Conservation (phyloP, 2,329 filamentous ascomycete species). For the Alternaria sp. region DNA sequence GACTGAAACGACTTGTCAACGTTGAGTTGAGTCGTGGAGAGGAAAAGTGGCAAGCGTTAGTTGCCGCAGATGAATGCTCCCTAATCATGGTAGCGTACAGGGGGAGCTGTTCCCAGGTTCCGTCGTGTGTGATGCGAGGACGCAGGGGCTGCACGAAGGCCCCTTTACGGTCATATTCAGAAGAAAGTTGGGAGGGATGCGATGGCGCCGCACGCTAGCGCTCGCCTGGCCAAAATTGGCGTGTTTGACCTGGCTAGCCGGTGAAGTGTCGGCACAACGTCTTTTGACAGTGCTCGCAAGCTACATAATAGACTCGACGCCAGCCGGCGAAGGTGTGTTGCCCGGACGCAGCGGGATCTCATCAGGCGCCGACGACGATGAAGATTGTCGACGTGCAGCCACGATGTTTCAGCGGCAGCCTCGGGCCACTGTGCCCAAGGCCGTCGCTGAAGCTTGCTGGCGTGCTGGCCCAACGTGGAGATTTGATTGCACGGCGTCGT, state of each 20-base stretch:
- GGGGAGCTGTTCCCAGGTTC: constrained; percentile 35
- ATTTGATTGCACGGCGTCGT: constrained; percentile 5
- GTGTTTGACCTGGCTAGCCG: constrained; percentile 22
- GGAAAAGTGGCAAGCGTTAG: constrained; percentile 36
- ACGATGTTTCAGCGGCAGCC: not conserved
- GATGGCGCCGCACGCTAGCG: constrained; percentile 29
- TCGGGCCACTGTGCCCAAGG: not conserved
- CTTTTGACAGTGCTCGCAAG: constrained; percentile 14
- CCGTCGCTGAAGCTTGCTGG: not conserved
- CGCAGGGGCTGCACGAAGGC: constrained; percentile 38
- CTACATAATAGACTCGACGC: not conserved
- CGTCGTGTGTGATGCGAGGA: constrained; percentile 33
- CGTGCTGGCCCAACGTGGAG: constrained; percentile 1
- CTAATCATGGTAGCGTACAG: constrained; percentile 31
- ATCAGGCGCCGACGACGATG: not conserved
- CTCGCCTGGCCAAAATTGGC: constrained; percentile 16
- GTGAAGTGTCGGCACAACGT: constrained; percentile 13
- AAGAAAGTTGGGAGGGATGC: constrained; percentile 28
- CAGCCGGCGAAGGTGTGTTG: not conserved
- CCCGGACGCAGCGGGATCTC: not conserved
- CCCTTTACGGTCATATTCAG: constrained; percentile 31
- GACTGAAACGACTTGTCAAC: constrained; percentile 40
- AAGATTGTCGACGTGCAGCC: not conserved
- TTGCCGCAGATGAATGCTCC: constrained; percentile 28
- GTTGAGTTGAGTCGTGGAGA: constrained; percentile 37